These are phyloP conservation scores for Amorphotheca resinae DNA, from an alignment of 495 filamentous ascomycete genomes.

Conservation along the genomic window DNA sequence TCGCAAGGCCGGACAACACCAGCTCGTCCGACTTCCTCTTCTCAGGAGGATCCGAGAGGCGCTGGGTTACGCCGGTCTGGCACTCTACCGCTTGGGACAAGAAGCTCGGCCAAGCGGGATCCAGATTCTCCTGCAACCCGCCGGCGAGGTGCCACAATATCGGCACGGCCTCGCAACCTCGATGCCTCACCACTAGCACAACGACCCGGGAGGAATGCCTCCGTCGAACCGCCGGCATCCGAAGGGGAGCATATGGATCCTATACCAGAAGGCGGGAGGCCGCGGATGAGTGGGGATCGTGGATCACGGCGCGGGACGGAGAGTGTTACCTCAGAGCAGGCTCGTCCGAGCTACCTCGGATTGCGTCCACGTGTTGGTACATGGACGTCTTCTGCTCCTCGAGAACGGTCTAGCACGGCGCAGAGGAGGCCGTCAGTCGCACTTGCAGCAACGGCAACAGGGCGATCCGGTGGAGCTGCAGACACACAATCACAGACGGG, in stretches of 20 bases:
- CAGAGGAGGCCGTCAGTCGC: conserved; percentile 4
- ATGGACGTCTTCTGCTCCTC: neutral
- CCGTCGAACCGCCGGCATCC: neutral
- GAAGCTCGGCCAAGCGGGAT: neutral
- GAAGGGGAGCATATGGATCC: conserved; percentile 2
- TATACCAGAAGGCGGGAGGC: conserved; percentile 3
- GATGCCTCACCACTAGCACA: conserved; percentile 7
- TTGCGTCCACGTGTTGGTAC: conserved; percentile 5
- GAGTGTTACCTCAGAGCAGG: conserved; percentile 7
- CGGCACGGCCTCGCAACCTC: neutral
- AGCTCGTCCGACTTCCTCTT: no score
- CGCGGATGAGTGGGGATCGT: neutral
- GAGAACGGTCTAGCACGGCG: conserved; percentile 2
- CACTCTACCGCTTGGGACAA: conserved; percentile 5
- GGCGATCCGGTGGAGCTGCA: conserved; percentile 1
- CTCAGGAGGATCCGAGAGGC: conserved; percentile 35
- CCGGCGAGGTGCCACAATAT: neutral
- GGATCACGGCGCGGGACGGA: conserved; percentile 1
- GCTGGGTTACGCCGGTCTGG: conserved; percentile 24
- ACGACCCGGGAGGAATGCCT: conserved; percentile 4
- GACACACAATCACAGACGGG: conserved; percentile 6
- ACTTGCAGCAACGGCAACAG: neutral
- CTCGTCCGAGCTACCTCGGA: conserved; percentile 2
- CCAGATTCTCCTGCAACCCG: neutral
- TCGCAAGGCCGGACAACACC: no score